Evolutionary conservation across 2,329 filamentous ascomycete species (phyloP), one percentile per base, ranked within the genome.

Genomic region (Fusarium clavum): DNA sequence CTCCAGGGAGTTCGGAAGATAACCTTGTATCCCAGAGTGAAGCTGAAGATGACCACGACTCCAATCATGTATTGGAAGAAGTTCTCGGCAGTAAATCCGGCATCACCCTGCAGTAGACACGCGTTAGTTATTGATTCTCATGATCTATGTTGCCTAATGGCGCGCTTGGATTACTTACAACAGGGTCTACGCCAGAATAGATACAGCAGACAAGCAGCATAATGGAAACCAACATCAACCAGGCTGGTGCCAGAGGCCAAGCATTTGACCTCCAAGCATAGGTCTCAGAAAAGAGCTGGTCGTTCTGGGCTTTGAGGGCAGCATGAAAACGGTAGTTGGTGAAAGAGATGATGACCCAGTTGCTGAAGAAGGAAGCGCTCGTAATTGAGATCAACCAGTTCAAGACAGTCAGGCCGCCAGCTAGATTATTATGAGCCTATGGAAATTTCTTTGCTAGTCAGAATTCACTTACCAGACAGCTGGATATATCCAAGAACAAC

Each of bases 31-130:
- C 47, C 70, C 24, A 57, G 32, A 12, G 70, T 72, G 20, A 72
- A 72, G 40, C 64, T 60, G 30, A 70, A 59, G 32, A 72, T 70
- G 38, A 72, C 65, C 3, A 72, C 32, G 6, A 72, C 55, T 24
- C 69, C 69, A 24, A 71, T 70, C 54, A 60, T 59, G 29, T 65
- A 65, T 27, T 70, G 64, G 61, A 71, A 70, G 41, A 69, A 69
- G 53, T 63, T 72, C 12, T 72, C 51, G 3, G 59, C 70, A 8
- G 52, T 71, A n/a, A 72, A 69, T 8, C 57, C 56, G 16, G 54
- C 13, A 2, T 24, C 34, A 4, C 51, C 38, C 70, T 69, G 18
- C 7, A 5, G 8, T n/a, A 27, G 5, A 9, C 3, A 11, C 4
- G 22, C 48, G 44, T 66, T 38, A 69, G 46, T 22, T 14, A 1